phyloP scores from a whole-genome alignment of 805 yeast genomes.

The Cyberlindnera mrakii region DNA sequence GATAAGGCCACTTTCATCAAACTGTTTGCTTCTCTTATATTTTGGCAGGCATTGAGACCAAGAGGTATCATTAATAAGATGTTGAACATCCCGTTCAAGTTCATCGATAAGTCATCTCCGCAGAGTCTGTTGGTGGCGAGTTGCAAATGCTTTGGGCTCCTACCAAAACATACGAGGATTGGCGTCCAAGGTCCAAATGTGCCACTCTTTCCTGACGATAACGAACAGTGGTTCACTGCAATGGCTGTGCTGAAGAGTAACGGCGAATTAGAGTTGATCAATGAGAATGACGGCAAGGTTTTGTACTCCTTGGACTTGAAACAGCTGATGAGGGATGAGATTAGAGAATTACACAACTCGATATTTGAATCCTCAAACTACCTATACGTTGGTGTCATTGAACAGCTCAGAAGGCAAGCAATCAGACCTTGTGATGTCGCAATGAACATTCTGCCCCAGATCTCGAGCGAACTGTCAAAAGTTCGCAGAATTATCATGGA shows the following conservation, averaged over 20 bases:
- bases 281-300: constrained; percentile 58
- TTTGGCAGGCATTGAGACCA: constrained; percentile 53
- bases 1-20: constrained; percentile 30
- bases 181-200: constrained; percentile 12
- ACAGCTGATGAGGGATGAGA: constrained; percentile 49
- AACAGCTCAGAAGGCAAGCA: constrained; percentile 39
- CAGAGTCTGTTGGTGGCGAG: constrained; percentile 49
- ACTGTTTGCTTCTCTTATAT: constrained; percentile 39
- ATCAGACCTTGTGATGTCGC: constrained; percentile 5
- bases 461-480: constrained; percentile 26
- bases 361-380: constrained; percentile 53
- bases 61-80: constrained; percentile 46
- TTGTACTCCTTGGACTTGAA: constrained; percentile 55
- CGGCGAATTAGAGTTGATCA: constrained; percentile 54
- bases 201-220: constrained; percentile 13
- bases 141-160: constrained; percentile 56
- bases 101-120: constrained; percentile 22
- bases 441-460: constrained; percentile 10
- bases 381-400: constrained; percentile 51
- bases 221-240: constrained; percentile 66
- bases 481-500: constrained; percentile 42
- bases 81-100: constrained; percentile 10
- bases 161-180: constrained; percentile 13
- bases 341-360: constrained; percentile 58
- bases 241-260: constrained; percentile 64